Evolutionary conservation across 805 yeast genomes (phyloP), one percentile per base, ranked within the genome.

Genomic region (Starmerella etchellsii): DNA sequence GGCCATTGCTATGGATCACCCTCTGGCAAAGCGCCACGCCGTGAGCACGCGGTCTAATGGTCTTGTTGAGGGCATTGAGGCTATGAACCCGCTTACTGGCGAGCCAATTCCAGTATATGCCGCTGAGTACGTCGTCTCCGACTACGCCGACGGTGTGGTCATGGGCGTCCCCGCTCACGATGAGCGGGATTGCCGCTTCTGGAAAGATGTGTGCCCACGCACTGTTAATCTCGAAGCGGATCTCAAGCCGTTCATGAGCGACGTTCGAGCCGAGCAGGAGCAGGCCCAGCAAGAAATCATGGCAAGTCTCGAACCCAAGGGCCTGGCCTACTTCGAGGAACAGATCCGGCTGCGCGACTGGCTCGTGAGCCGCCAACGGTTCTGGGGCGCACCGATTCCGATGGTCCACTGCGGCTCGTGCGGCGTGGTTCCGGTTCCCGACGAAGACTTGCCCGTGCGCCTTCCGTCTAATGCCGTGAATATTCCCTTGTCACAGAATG

Each of bases 161-260:
- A 88, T 91, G 97, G 98, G 98, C 1, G 83, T 93, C 53, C 98
- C 98, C 2, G 95, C 81, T 0, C 96, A 87, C 58, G 97, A 91
- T 59, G 64, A 66, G 34, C 69, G 97, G 46, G 98, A 91, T 55
- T 73, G 56, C 51, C 81, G 68, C 7, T 88, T 91, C 55, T 88
- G 96, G 95, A 51, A 56, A 81, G 81, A 54, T 43, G 44, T 3
- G 36, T 29, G 20, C 5, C 42, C 26, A 1, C 24, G 25, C 8
- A 51, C n/a, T 20, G 25, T 5, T 6, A 16, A n/a, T 7, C 6
- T 16, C n/a, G 21, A 18, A 14, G 30, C 39, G 15, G 49, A 40
- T 6, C 14, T 36, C 1, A 49, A 30, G 13, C 46, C 75, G 2
- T 69, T 57, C 49, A 58, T 61, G 9, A 54, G 56, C 2, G 61